Percentiles rank a stretch among this genome's conserved stretches.
Evolutionary conservation across 345 rosid genomes (phyloP).

Genomic region (Linum trigynum): DNA sequence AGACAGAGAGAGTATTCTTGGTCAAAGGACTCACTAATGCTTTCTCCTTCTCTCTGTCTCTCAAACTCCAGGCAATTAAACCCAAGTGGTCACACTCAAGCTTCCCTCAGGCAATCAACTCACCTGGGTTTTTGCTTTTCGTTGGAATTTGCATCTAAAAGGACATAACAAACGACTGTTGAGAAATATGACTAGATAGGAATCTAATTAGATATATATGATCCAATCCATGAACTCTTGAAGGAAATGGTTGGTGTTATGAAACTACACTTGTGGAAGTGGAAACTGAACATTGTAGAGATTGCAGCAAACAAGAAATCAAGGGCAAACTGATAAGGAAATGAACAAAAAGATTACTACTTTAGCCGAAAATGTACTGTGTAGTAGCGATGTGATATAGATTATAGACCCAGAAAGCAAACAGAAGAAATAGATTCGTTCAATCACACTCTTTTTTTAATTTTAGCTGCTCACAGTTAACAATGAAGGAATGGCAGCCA

Average conservation of each 20-base stretch:
- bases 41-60: background rate
- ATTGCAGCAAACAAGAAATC: too few relatives aligned
- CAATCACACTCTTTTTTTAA: background rate
- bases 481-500: slow-evolving; percentile 64
- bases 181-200: background rate
- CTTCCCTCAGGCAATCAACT: background rate
- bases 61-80: background rate
- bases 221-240: too few relatives aligned
- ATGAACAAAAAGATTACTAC: too few relatives aligned
- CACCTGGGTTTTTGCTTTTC: background rate
- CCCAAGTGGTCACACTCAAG: background rate
- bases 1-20: background rate
- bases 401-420: too few relatives aligned
- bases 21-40: background rate
- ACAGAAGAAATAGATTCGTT: too few relatives aligned
- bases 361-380: too few relatives aligned
- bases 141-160: background rate
- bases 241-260: too few relatives aligned
- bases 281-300: too few relatives aligned
- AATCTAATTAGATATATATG: background rate
- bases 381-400: too few relatives aligned
- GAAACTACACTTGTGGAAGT: too few relatives aligned
- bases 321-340: too few relatives aligned
- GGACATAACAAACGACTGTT: background rate
- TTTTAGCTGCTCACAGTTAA: slow-evolving; percentile 41